Conservation (phyloP, 2,329 filamentous ascomycete genomes). For the Exophiala bonariae region DNA sequence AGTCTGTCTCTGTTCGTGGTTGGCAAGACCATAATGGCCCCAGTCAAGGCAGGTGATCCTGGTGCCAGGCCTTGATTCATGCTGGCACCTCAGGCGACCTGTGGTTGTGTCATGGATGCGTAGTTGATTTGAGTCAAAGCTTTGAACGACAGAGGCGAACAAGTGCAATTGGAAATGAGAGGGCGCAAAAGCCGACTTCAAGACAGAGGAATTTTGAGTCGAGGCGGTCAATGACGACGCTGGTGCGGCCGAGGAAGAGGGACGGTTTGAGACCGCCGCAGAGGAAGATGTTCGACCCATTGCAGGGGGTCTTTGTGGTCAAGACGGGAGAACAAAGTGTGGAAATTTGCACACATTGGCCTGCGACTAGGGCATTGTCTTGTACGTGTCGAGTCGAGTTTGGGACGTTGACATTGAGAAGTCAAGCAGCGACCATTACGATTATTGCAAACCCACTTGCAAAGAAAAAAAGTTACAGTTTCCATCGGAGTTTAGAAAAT, state of each 20-base stretch:
- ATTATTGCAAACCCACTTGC: constrained; percentile 32
- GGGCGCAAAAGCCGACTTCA: constrained; percentile 51
- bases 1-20: constrained; percentile 34
- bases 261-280: constrained; percentile 44
- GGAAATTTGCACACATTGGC: background rate
- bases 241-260: constrained; percentile 42
- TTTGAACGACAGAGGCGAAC: constrained; percentile 56
- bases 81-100: constrained; percentile 51
- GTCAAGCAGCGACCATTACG: constrained; percentile 13
- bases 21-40: constrained; percentile 42
- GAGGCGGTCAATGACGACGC: constrained; percentile 31
- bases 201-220: constrained; percentile 47
- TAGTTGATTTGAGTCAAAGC: constrained; percentile 52
- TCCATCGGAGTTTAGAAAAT: constrained; percentile 7
- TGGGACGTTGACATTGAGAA: constrained; percentile 28
- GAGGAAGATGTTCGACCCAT: constrained; percentile 50
- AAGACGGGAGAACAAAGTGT: constrained; percentile 10
- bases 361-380: constrained; percentile 2
- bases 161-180: constrained; percentile 52
- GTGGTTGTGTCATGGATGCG: constrained; percentile 54
- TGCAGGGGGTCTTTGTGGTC: constrained; percentile 22
- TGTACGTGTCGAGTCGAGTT: constrained; percentile 8
- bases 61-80: constrained; percentile 48
- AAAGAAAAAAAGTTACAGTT: constrained; percentile 42
- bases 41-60: constrained; percentile 52